These are phyloP conservation scores for Plasmodium gonderi DNA, from an alignment of 169 alveolate species.

Conservation along the genomic window DNA sequence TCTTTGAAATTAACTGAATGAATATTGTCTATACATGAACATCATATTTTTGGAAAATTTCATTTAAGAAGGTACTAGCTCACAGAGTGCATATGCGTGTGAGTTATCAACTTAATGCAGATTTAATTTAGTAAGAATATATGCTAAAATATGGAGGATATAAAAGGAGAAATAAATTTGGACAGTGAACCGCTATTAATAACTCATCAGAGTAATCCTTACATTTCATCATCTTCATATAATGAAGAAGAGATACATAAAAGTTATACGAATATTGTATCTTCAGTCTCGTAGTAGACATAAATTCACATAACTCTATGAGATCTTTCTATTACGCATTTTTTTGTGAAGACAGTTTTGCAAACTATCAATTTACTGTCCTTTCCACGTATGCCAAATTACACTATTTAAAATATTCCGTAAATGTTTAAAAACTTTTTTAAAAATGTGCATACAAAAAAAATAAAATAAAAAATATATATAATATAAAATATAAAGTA, in stretches of 20 bases:
- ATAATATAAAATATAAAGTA: not conserved
- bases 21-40: not conserved
- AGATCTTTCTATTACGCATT: not conserved
- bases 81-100: no score
- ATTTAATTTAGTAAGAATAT: not conserved
- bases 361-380: not conserved
- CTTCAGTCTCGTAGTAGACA: not conserved
- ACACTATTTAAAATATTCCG: not conserved
- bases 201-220: not conserved
- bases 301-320: not conserved
- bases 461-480: not conserved
- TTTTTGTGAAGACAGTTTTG: not conserved
- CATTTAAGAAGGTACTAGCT: not conserved
- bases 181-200: not conserved
- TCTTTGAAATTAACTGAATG: not conserved
- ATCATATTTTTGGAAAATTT: not conserved
- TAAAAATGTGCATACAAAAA: slow-evolving; percentile 3
- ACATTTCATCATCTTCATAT: not conserved
- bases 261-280: not conserved
- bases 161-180: not conserved
- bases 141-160: not conserved
- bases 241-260: not conserved
- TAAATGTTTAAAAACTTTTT: not conserved
- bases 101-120: not conserved
- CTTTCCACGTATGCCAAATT: not conserved